Base-by-base conservation (phyloP, 257 asterid species). In the Jasminum sambac region DNA sequence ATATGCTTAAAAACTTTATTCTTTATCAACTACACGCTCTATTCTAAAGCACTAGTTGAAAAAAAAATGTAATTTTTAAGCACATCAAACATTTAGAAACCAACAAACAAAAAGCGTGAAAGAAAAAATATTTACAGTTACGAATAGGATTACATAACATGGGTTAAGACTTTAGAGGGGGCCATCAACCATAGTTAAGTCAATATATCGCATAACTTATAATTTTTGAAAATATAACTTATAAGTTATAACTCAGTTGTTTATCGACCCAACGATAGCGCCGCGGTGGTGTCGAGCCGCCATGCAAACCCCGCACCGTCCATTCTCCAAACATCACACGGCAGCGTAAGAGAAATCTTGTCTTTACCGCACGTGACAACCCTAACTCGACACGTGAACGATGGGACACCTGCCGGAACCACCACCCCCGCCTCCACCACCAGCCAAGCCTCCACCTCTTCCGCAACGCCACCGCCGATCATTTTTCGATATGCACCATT, bases 271-370 rank as follows among this genome's bases (percentile, higher is more conserved):
- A 85, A 67, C 16, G 88, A 74, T 10, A 92, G 91, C 5, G 97
- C 96, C 19, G 96, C 96, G 11, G 80, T 63, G 0, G 87, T 86
- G 72, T 92, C 98, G 36, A 92, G 84, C 76, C 97, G 86, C 98
- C 98, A 92, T 86, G 95, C 96, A 88, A 84, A 85, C 63, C 93
- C 93, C 66, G 97, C 96, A 26, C 85, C 69, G 3, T 79, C 90
- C 97, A 92, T 79, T 55, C 91, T 84, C 97, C 96, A 92, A 40
- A 83, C 98, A 66, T 92, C 98, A 17, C 98, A 90, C 50, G 93
- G 95, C 68, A 90, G 79, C 46, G 90, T 87, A 38, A 70, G 62
- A 55, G 62, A 61, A 13, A 46, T 64, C 50, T 75, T 82, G 69
- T 76, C 86, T 68, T 83, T 82, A 63, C 80, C 87, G 78, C 85